These are phyloP conservation scores for Leccinum variicolor DNA, from an alignment of 768 basidiomycete genomes.

Conservation along the genomic window DNA sequence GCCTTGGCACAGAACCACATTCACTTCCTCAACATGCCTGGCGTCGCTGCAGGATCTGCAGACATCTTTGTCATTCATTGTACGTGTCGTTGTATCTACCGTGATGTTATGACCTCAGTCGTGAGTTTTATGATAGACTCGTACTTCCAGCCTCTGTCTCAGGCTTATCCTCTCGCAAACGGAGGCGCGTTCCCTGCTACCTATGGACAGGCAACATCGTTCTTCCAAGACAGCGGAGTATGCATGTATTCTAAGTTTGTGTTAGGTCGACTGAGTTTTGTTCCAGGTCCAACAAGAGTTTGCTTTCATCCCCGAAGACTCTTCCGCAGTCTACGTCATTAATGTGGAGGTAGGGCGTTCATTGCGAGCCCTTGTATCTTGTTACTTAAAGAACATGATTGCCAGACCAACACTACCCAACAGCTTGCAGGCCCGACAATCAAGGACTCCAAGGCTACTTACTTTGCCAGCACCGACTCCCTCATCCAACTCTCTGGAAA, in stretches of 20 bases:
- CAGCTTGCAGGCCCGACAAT: slow-evolving; percentile 54
- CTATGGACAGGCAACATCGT: slow-evolving; percentile 66
- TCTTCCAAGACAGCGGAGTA: slow-evolving; percentile 58
- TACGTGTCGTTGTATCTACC: slow-evolving; percentile 33
- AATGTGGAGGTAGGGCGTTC: slow-evolving; percentile 53
- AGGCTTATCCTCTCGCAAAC: slow-evolving; percentile 47
- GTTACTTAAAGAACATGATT: slow-evolving; percentile 5
- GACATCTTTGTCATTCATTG: slow-evolving; percentile 89
- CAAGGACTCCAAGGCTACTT: slow-evolving; percentile 58
- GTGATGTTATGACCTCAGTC: background rate
- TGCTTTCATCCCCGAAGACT: slow-evolving; percentile 75
- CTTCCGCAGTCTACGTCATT: slow-evolving; percentile 67
- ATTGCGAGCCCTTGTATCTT: background rate
- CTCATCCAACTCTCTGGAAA: slow-evolving; percentile 66
- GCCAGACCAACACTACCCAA: slow-evolving; percentile 61
- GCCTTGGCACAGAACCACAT: slow-evolving; percentile 86
- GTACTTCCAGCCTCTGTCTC: slow-evolving; percentile 71
- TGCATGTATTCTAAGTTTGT: slow-evolving; percentile 15
- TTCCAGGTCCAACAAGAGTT: slow-evolving; percentile 66
- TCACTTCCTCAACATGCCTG: slow-evolving; percentile 75
- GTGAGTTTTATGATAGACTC: slow-evolving; percentile 45
- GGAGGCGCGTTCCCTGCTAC: slow-evolving; percentile 60
- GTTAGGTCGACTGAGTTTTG: background rate
- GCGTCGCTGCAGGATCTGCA: slow-evolving; percentile 61
- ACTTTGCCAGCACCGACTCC: slow-evolving; percentile 57